A percentile compares a stretch with the other conserved stretches of the same genome.
phyloP scores from a whole-genome alignment of 108 stramenopile genomes.

The Cyclotella atomus region DNA sequence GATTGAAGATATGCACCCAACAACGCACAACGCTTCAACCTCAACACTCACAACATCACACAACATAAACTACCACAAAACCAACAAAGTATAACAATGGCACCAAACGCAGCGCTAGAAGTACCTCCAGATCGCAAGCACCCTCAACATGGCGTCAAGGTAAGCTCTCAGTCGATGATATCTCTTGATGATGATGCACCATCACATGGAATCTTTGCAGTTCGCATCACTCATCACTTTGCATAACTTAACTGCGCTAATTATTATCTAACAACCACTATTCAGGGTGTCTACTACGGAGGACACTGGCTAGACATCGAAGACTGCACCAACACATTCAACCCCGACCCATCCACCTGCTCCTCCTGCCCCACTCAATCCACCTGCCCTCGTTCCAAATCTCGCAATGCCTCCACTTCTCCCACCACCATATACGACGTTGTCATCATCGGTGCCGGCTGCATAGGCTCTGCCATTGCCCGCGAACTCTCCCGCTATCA shows the following conservation, averaged over 20 bases:
- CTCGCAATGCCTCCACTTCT: constrained; percentile 36
- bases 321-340: constrained; percentile 64
- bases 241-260: too few relatives aligned
- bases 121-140: constrained; percentile 36
- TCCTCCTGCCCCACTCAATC: constrained; percentile 38
- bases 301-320: constrained; percentile 79
- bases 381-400: constrained; percentile 62
- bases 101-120: constrained; percentile 13
- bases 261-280: background rate
- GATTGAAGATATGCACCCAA: too few relatives aligned
- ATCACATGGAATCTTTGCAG: background rate
- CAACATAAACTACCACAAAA: too few relatives aligned
- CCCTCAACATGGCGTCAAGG: constrained; percentile 43
- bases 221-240: background rate
- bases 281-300: constrained; percentile 71
- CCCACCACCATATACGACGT: constrained; percentile 56
- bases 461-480: constrained; percentile 83
- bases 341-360: constrained; percentile 45
- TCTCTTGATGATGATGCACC: background rate
- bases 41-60: too few relatives aligned
- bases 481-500: constrained; percentile 69
- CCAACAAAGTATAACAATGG: constrained; percentile 22
- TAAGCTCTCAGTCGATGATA: background rate
- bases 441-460: constrained; percentile 73
- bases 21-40: too few relatives aligned